These are phyloP conservation scores for Cyanidioschyzon merolae DNA, from an alignment of 23 red algal species.

Conservation along the genomic window DNA sequence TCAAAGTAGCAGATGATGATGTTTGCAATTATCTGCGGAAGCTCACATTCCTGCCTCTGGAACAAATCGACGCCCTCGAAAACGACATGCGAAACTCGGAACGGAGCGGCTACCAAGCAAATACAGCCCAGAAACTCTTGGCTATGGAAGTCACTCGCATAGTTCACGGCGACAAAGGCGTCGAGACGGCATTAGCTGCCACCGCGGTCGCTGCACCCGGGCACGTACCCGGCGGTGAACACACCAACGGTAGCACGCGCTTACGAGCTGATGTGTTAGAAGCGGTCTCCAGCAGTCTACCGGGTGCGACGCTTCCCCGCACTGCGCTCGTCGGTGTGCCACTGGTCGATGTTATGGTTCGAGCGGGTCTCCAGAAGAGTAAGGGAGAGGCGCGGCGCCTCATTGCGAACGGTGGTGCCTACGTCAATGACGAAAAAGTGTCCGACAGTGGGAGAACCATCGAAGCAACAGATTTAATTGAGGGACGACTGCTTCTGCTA, in stretches of 20 bases:
- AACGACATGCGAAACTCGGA: conserved; percentile 15
- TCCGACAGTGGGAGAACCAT: conserved; percentile 33
- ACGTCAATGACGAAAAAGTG: conserved; percentile 75
- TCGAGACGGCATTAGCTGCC: conserved; percentile 43
- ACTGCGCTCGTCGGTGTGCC: conserved; percentile 35
- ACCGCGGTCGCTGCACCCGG: conserved; percentile 67
- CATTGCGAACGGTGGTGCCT: conserved; percentile 68
- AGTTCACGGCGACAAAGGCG: conserved; percentile 77
- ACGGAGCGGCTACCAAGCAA: conserved; percentile 32
- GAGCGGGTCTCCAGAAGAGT: conserved; percentile 56
- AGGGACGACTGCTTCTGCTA: conserved; percentile 56
- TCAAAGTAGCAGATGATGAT: conserved; percentile 51
- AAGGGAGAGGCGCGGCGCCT: conserved; percentile 74
- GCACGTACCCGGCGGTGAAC: background rate
- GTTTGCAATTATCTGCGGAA: conserved; percentile 55
- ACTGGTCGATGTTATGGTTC: conserved; percentile 78
- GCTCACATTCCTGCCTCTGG: conserved; percentile 70
- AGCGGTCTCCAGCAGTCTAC: conserved; percentile 52
- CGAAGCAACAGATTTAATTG: conserved; percentile 44
- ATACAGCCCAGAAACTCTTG: conserved; percentile 56
- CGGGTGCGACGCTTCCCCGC: conserved; percentile 19
- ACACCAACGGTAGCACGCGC: background rate
- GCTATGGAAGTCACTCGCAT: conserved; percentile 78
- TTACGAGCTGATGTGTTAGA: conserved; percentile 53
- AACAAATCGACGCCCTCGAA: conserved; percentile 58